A percentile compares a stretch with the other conserved stretches of the same genome.
Evolutionary conservation across 2,329 filamentous ascomycete genomes (phyloP).

Genomic region (Stemphylium lycopersici): DNA sequence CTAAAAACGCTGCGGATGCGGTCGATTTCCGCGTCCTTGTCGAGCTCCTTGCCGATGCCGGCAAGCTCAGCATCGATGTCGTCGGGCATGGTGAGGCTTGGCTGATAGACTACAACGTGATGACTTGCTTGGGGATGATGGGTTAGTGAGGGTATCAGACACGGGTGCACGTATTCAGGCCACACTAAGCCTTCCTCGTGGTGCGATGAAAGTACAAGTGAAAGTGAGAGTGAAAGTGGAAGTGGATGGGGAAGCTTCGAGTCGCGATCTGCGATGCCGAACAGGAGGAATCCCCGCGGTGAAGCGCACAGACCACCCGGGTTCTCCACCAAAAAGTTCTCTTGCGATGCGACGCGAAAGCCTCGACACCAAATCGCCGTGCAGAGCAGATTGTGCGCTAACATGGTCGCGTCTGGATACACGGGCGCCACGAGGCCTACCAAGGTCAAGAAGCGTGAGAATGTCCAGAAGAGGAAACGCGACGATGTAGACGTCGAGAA

Average conservation of each 20-base stretch:
- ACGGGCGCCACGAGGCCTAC: conserved; percentile 55
- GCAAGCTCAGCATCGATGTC: conserved; percentile 74
- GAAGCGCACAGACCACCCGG: conserved; percentile 26
- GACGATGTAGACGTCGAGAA: conserved; percentile 57
- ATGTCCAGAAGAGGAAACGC: conserved; percentile 60
- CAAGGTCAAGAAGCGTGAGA: conserved; percentile 64
- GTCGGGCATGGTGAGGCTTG: conserved; percentile 55
- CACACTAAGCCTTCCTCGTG: neutral
- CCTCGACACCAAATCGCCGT: conserved; percentile 4
- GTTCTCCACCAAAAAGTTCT: conserved; percentile 36
- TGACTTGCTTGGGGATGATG: neutral
- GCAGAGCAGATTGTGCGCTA: conserved; percentile 14
- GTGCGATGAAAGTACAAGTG: neutral
- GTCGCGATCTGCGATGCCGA: conserved; percentile 6
- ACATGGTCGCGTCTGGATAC: conserved; percentile 39
- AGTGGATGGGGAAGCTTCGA: neutral
- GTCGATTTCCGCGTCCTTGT: conserved; percentile 96
- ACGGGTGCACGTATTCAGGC: neutral
- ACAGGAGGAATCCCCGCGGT: conserved; percentile 26
- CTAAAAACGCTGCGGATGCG: conserved; percentile 91
- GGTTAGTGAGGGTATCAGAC: neutral
- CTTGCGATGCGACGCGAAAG: conserved; percentile 24
- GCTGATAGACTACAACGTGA: neutral
- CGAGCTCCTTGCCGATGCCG: conserved; percentile 85
- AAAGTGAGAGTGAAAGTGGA: neutral